These are phyloP conservation scores for Camellia granthamiana DNA, from an alignment of 148 eudicot species.

Conservation along the genomic window DNA sequence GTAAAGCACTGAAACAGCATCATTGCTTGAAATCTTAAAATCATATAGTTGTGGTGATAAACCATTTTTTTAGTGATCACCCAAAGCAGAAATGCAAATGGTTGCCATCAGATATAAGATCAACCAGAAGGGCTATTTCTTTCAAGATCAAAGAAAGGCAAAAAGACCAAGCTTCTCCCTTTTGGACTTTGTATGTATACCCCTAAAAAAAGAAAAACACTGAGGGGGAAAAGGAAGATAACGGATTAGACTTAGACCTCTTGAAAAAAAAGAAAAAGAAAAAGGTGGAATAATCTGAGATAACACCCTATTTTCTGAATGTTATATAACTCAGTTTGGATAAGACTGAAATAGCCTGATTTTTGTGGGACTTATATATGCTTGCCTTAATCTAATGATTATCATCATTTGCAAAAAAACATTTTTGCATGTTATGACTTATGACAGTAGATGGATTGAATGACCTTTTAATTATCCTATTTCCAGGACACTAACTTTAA, in stretches of 20 bases:
- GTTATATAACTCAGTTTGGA: not conserved
- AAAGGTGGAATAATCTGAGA: no score
- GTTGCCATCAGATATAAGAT: no score
- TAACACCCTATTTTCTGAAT: not conserved
- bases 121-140: no score
- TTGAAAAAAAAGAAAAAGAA: no score
- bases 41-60: not conserved
- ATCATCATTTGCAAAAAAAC: not conserved
- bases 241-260: no score
- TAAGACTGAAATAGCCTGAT: slow-evolving; percentile 2
- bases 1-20: not conserved
- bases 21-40: not conserved
- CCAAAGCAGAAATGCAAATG: not conserved
- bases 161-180: no score
- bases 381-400: not conserved
- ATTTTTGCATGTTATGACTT: not conserved
- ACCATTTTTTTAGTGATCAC: not conserved
- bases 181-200: no score
- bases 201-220: no score
- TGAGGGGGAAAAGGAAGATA: no score
- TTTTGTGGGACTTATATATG: slow-evolving; percentile 3
- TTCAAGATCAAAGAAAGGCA: no score
- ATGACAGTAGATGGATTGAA: slow-evolving; percentile 20
- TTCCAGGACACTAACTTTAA: slow-evolving; percentile 81
- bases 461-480: slow-evolving; percentile 25